Conservation (phyloP, 2,329 filamentous ascomycete genomes). For the Macrophomina phaseolina region DNA sequence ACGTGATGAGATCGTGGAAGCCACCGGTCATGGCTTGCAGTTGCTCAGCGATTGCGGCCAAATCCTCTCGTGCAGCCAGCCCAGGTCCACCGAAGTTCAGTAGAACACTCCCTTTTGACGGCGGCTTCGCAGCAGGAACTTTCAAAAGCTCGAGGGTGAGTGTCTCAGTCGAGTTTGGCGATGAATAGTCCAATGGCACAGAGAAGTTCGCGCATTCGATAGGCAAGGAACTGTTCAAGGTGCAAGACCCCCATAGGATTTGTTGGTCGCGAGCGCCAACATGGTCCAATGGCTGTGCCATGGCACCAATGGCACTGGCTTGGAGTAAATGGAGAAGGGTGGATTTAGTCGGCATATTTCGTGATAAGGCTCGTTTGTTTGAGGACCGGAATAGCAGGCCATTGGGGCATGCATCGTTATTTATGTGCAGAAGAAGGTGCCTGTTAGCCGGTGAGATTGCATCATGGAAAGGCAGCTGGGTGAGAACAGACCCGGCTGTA, state of each 20-base stretch:
- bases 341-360: neutral
- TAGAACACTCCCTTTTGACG: constrained; percentile 31
- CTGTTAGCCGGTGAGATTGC: too few species aligned
- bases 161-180: constrained; percentile 30
- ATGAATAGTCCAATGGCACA: constrained; percentile 27
- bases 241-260: neutral
- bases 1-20: constrained; percentile 30
- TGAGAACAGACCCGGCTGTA: too few species aligned
- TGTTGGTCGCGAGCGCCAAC: neutral
- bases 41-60: too few species aligned
- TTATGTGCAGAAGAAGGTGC: neutral
- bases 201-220: neutral
- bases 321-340: neutral
- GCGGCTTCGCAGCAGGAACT: constrained; percentile 30
- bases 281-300: neutral
- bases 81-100: constrained; percentile 37
- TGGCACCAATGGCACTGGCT: neutral
- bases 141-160: constrained; percentile 31
- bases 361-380: neutral
- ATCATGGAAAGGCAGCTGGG: too few species aligned
- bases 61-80: too few species aligned
- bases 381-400: neutral
- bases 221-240: neutral
- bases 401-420: neutral
- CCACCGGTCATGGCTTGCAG: constrained; percentile 22